Percentiles rank a stretch among this genome's conserved stretches.
These are phyloP conservation scores for Rhizoclosmatium sp. DNA, from an alignment of 192 early-diverging fungal genomes.

Conservation along the genomic window DNA sequence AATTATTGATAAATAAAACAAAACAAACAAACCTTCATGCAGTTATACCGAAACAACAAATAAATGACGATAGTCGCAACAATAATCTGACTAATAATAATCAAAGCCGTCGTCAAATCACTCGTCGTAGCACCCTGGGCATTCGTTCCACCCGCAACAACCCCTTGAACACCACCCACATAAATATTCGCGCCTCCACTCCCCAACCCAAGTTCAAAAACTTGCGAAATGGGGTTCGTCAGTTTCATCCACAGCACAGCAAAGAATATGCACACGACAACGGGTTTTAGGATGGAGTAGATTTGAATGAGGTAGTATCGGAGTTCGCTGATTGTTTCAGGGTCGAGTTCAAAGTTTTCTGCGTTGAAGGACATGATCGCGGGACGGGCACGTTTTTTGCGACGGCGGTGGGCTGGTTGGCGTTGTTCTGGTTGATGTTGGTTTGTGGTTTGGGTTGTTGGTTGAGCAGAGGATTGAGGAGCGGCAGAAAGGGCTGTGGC, in stretches of 20 bases:
- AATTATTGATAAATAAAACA: background rate
- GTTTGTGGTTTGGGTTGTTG: conserved; percentile 1
- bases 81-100: conserved; percentile 80
- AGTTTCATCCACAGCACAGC: conserved; percentile 87
- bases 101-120: conserved; percentile 63
- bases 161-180: conserved; percentile 5
- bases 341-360: conserved; percentile 41
- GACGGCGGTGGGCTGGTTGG: background rate
- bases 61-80: conserved; percentile 82
- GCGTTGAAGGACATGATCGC: background rate
- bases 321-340: conserved; percentile 68
- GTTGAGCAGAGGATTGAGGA: background rate
- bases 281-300: conserved; percentile 83
- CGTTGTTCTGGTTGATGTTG: conserved; percentile 13
- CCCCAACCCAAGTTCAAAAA: conserved; percentile 52
- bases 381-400: background rate
- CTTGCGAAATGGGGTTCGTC: conserved; percentile 46
- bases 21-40: conserved; percentile 66
- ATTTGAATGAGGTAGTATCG: conserved; percentile 81
- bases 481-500: background rate
- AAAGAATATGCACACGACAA: conserved; percentile 75
- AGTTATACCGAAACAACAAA: conserved; percentile 75
- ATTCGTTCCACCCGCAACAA: conserved; percentile 36
- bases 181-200: conserved; percentile 7
- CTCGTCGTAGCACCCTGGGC: background rate